These are phyloP conservation scores for Chrysopogon serrulatus DNA, from an alignment of 176 grass and related monocot genomes.

Conservation along the genomic window DNA sequence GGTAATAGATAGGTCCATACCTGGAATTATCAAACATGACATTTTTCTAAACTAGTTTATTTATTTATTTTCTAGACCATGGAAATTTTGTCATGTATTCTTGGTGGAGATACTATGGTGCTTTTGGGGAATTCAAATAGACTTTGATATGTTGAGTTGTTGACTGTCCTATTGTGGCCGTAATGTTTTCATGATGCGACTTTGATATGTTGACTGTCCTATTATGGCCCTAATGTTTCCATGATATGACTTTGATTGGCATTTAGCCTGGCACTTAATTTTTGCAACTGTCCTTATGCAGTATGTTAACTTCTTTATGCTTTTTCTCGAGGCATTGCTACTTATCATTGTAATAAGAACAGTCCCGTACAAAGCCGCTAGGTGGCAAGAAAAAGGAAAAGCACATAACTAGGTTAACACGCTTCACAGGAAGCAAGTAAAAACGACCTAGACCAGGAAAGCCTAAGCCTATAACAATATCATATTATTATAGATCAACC, in stretches of 20 bases:
- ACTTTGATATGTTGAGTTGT: neutral
- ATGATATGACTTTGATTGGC: neutral
- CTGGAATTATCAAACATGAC: neutral
- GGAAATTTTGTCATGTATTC: conserved; percentile 5
- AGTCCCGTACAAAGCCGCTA: no score
- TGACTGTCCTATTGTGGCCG: neutral
- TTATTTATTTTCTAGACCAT: neutral
- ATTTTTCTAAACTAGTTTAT: neutral
- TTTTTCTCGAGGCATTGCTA: no score
- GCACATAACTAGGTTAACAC: no score
- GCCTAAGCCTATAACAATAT: neutral
- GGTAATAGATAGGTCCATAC: neutral
- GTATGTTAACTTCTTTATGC: neutral
- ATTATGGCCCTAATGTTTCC: neutral
- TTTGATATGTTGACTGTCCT: conserved; percentile 7
- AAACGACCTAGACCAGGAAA: no score
- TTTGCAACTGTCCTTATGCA: neutral
- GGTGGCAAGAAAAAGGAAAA: no score
- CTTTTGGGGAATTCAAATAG: neutral
- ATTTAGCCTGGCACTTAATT: neutral
- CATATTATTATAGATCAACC: no score
- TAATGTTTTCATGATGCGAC: neutral
- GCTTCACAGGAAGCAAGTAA: no score
- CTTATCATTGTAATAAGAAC: no score
- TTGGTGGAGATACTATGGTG: neutral